Evolutionary conservation across 2,329 filamentous ascomycete species (phyloP).

Genomic region (Phaeosphaeria sp.): DNA sequence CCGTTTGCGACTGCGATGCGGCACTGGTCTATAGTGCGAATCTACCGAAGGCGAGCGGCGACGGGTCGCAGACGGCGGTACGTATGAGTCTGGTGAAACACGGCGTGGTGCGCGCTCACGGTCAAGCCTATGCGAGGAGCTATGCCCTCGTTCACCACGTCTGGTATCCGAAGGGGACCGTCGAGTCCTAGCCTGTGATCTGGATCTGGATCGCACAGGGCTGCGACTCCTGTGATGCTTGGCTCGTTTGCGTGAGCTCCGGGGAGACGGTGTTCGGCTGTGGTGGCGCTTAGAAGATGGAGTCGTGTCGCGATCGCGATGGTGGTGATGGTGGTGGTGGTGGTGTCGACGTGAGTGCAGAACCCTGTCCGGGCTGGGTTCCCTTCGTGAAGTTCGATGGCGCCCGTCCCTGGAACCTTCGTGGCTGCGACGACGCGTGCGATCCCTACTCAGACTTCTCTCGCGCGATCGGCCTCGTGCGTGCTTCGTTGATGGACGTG

Average conservation of each 20-base stretch:
- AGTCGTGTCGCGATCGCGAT: constrained; percentile 39
- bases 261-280: constrained; percentile 46
- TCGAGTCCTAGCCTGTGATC: constrained; percentile 43
- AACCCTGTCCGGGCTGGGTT: constrained; percentile 45
- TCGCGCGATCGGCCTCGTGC: constrained; percentile 40
- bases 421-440: constrained; percentile 42
- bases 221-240: constrained; percentile 47
- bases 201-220: constrained; percentile 42
- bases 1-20: constrained; percentile 40
- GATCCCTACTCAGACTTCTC: constrained; percentile 40
- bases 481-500: constrained; percentile 32
- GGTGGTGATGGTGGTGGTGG: constrained; percentile 39
- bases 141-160: constrained; percentile 36
- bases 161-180: constrained; percentile 39
- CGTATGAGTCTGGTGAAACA: constrained; percentile 47
- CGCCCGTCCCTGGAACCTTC: constrained; percentile 41
- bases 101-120: constrained; percentile 42
- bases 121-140: constrained; percentile 39
- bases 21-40: constrained; percentile 43
- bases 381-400: constrained; percentile 46
- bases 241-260: constrained; percentile 39
- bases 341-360: constrained; percentile 43
- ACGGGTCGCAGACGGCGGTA: constrained; percentile 37
- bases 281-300: constrained; percentile 49
- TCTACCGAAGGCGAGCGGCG: constrained; percentile 52